Evolutionary conservation across 2,329 filamentous ascomycete species (phyloP).

Genomic region (Lachnellula occidentalis): DNA sequence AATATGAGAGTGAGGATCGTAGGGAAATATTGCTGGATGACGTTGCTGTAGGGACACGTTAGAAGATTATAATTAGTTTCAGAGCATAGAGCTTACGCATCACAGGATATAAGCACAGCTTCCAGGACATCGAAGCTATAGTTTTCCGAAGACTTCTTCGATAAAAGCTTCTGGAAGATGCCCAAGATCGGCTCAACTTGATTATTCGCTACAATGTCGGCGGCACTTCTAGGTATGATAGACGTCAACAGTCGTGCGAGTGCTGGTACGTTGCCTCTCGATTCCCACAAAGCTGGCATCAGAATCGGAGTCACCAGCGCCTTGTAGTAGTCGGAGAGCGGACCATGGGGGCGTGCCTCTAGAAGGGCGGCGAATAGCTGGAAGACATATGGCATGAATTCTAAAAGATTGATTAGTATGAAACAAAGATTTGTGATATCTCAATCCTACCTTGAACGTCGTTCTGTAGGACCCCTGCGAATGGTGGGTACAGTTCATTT

Average conservation of each 20-base stretch:
- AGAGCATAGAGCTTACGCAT: slow-evolving; percentile 51
- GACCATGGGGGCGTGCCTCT: slow-evolving; percentile 75
- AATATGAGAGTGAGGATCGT: slow-evolving; percentile 77
- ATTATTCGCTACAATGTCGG: slow-evolving; percentile 68
- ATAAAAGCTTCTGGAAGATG: slow-evolving; percentile 88
- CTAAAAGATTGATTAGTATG: slow-evolving; percentile 42
- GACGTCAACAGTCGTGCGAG: slow-evolving; percentile 78
- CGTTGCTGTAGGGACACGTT: slow-evolving; percentile 39
- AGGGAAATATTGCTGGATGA: slow-evolving; percentile 50
- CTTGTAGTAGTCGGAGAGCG: slow-evolving; percentile 76
- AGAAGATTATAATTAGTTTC: slow-evolving; percentile 14
- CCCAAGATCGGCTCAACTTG: slow-evolving; percentile 86
- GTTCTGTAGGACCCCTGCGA: slow-evolving; percentile 72
- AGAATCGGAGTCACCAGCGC: slow-evolving; percentile 73
- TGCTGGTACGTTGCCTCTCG: slow-evolving; percentile 86
- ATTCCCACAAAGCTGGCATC: slow-evolving; percentile 81
- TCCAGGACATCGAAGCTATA: slow-evolving; percentile 90
- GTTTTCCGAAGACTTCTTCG: slow-evolving; percentile 61
- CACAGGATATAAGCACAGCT: slow-evolving; percentile 66
- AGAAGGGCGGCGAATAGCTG: slow-evolving; percentile 89
- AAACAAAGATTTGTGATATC: neutral
- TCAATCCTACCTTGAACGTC: slow-evolving; percentile 65
- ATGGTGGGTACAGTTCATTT: slow-evolving; percentile 73
- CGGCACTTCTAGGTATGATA: slow-evolving; percentile 72
- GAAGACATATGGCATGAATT: slow-evolving; percentile 96